phyloP scores from a whole-genome alignment of 164 flowering plant genomes.

The Stephania japonica region DNA sequence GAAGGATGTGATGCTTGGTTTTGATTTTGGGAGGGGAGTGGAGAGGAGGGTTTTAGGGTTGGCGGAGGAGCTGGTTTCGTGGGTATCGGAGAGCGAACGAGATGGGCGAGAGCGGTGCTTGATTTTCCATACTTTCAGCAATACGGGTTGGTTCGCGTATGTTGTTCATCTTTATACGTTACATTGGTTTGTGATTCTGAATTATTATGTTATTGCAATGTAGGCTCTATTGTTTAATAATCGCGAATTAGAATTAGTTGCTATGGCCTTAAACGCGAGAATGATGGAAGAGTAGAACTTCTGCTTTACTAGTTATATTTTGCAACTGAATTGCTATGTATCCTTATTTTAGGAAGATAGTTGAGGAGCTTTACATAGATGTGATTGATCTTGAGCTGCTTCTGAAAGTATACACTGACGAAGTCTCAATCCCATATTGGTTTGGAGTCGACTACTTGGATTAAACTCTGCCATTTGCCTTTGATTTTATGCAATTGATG shows the following conservation, averaged over 20 bases:
- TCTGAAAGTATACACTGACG: not conserved
- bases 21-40: slow-evolving; percentile 56
- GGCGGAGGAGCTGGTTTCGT: slow-evolving; percentile 42
- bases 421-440: too few relatives aligned
- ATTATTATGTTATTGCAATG: not conserved
- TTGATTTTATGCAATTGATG: too few relatives aligned
- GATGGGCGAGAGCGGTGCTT: slow-evolving; percentile 60
- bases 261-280: too few relatives aligned
- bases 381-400: not conserved
- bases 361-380: not conserved
- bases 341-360: not conserved
- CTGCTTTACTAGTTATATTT: not conserved
- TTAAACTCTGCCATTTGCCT: too few relatives aligned
- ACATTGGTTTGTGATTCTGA: not conserved
- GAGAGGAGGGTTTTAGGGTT: slow-evolving; percentile 42
- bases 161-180: slow-evolving; percentile 20
- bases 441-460: too few relatives aligned
- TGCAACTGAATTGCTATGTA: not conserved
- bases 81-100: slow-evolving; percentile 44
- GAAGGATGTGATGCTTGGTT: slow-evolving; percentile 37
- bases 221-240: too few relatives aligned
- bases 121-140: slow-evolving; percentile 91
- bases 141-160: slow-evolving; percentile 89
- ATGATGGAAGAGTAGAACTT: not conserved
- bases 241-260: too few relatives aligned